Percentiles rank a stretch among this genome's conserved stretches.
Evolutionary conservation across 2,329 filamentous ascomycete species (phyloP).

Genomic region (Alternaria infectoria): DNA sequence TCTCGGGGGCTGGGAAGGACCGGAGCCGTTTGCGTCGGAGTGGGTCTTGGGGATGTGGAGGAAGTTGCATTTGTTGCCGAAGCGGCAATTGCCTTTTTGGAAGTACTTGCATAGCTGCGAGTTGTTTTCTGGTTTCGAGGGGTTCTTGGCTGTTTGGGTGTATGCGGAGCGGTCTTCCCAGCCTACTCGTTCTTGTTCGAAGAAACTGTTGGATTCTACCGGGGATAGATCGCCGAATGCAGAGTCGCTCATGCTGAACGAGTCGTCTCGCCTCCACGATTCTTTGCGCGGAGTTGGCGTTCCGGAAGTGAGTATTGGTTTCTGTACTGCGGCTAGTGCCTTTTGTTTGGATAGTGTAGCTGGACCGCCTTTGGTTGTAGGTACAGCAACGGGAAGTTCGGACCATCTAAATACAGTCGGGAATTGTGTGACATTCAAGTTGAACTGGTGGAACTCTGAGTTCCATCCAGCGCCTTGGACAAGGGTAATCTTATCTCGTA

Average conservation of each 20-base stretch:
- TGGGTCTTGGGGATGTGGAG: constrained; percentile 15
- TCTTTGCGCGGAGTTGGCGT: constrained; percentile 8
- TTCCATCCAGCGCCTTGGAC: constrained; percentile 60
- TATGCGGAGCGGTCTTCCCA: constrained; percentile 5
- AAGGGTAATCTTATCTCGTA: constrained; percentile 61
- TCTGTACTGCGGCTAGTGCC: background rate
- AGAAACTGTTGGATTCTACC: constrained; percentile 5
- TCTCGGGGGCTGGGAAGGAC: background rate
- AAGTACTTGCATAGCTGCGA: constrained; percentile 28
- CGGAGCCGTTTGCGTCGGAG: background rate
- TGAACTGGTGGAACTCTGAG: constrained; percentile 60
- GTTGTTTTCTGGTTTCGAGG: background rate
- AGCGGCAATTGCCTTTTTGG: constrained; percentile 33
- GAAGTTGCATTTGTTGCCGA: constrained; percentile 30
- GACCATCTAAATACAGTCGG: constrained; percentile 59
- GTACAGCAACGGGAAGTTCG: constrained; percentile 10
- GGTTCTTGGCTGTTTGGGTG: background rate
- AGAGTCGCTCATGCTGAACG: constrained; percentile 7
- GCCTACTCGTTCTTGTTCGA: constrained; percentile 6
- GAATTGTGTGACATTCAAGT: constrained; percentile 59
- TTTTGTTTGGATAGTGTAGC: constrained; percentile 5
- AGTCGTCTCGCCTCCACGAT: constrained; percentile 12
- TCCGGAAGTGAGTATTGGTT: background rate
- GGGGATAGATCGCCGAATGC: constrained; percentile 3
- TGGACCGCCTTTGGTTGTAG: constrained; percentile 8